A percentile compares a stretch with the other conserved stretches of the same genome.
phyloP scores from a whole-genome alignment of 2,329 filamentous ascomycete species.

The Raffaelea ambrosiae region DNA sequence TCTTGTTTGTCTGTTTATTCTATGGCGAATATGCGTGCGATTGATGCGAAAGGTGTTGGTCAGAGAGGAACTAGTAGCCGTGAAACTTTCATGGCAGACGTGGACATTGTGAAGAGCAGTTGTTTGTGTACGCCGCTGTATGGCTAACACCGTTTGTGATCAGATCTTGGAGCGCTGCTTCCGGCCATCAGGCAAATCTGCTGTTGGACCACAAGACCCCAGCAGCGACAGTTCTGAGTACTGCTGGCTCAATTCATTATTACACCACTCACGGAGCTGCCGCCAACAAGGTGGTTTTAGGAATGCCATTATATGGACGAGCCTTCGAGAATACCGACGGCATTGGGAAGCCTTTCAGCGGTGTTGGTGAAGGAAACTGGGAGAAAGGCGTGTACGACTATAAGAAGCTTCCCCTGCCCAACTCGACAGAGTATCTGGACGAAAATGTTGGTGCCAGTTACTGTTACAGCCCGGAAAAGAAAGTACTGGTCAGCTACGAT shows the following conservation, averaged over 20 bases:
- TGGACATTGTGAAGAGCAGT: no score
- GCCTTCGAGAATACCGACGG: constrained; percentile 75
- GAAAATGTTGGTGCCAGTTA: constrained; percentile 60
- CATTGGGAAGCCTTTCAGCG: constrained; percentile 58
- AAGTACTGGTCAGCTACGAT: constrained; percentile 72
- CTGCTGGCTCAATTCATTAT: constrained; percentile 57
- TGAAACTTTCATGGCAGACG: no score
- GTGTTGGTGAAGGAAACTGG: constrained; percentile 73
- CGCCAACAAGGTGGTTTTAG: constrained; percentile 69
- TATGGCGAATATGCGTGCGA: no score
- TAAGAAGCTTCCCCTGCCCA: constrained; percentile 68
- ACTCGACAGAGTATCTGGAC: constrained; percentile 58
- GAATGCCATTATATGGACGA: constrained; percentile 88
- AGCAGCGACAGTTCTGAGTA: constrained; percentile 66
- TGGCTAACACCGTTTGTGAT: no score
- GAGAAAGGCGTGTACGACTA: constrained; percentile 83
- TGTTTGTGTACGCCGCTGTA: no score
- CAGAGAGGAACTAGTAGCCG: no score
- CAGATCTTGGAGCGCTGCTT: constrained; percentile 57
- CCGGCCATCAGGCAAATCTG: constrained; percentile 78
- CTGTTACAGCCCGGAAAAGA: constrained; percentile 57
- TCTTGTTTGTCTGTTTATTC: no score
- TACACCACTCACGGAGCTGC: constrained; percentile 61
- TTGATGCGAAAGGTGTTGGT: no score
- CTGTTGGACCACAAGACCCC: neutral